Evolutionary conservation across 2,329 filamentous ascomycete genomes (phyloP), one percentile per base, ranked within the genome.

Genomic region (Cladosporium sp.): DNA sequence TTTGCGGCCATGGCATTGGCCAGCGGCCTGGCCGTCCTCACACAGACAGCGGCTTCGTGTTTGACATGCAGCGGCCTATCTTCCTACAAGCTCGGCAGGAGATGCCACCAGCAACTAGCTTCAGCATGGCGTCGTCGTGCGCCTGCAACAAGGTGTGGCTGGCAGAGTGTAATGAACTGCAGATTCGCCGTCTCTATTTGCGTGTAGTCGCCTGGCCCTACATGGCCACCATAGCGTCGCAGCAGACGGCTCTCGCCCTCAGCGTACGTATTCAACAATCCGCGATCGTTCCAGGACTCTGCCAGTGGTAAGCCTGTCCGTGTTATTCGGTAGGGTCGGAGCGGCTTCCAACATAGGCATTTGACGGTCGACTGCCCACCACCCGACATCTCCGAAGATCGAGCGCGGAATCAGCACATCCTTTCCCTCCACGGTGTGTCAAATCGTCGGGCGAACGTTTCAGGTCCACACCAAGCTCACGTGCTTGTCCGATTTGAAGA

Each of bases 401-500:
- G 41, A 47, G 59, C 59, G 59, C 55, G 15, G 36, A 18, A 41
- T 18, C n/a, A 30, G 52, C 52, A 55, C 18, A 55, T 55, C 52
- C 52, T 30, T 54, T 54, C 51, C 51, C 52, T 55, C 30, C 52
- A 55, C 52, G 52, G 52, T 32, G 30, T 55, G 52, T 55, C 52
- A 55, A 30, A 32, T 32, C 52, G 52, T 55, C 34, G 61, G 61
- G 51, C 51, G 26, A 64, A 36, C 61, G 61, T 64, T 64, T 64
- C 61, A 64, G 30, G 61, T 64, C 61, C 49, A 64, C 61, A 26
- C 61, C 44, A 21, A 12, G 34, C 49, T 64, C 61, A 51, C 61
- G 61, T 64, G 61, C 49, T 47, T 34, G 36, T 34, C 47, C 41
- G 28, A 32, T 32, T 57, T 64, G 61, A 64, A 64, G 61, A 57